phyloP scores from a whole-genome alignment of 2,329 filamentous ascomycete species.

The Ophiostoma perfectum region DNA sequence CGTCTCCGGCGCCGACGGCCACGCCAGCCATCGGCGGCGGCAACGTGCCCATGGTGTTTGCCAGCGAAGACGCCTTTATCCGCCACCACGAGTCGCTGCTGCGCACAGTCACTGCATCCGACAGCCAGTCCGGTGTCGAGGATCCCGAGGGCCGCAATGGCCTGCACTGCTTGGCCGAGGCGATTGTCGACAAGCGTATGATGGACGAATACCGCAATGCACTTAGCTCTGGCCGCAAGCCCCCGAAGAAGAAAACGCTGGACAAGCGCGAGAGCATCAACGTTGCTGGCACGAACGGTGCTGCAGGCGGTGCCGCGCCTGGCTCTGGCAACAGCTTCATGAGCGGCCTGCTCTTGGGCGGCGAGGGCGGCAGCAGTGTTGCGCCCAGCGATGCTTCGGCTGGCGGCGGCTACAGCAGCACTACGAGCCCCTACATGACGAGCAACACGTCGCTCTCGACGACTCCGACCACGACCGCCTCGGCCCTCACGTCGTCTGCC shows the following conservation, averaged over 20 bases:
- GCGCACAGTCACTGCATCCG: slow-evolving; percentile 35
- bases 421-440: slow-evolving; percentile 18
- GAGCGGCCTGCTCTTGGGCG: slow-evolving; percentile 22
- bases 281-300: background rate
- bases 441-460: background rate
- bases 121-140: slow-evolving; percentile 34
- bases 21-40: slow-evolving; percentile 19
- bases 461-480: slow-evolving; percentile 1
- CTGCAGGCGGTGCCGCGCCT: background rate
- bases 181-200: slow-evolving; percentile 40
- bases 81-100: slow-evolving; percentile 37
- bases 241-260: slow-evolving; percentile 38
- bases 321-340: slow-evolving; percentile 19
- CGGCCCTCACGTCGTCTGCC: slow-evolving; percentile 5
- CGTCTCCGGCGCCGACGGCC: slow-evolving; percentile 16
- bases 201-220: slow-evolving; percentile 35
- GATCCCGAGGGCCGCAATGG: slow-evolving; percentile 49
- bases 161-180: slow-evolving; percentile 54
- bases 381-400: slow-evolving; percentile 12
- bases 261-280: slow-evolving; percentile 30
- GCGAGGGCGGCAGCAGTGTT: slow-evolving; percentile 15
- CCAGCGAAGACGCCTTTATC: slow-evolving; percentile 29
- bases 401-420: slow-evolving; percentile 10
- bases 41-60: slow-evolving; percentile 24
- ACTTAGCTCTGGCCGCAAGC: slow-evolving; percentile 28